A percentile compares a stretch with the other conserved stretches of the same genome.
phyloP scores from a whole-genome alignment of 75 land plant species.

The Selaginella moellendorffii region DNA sequence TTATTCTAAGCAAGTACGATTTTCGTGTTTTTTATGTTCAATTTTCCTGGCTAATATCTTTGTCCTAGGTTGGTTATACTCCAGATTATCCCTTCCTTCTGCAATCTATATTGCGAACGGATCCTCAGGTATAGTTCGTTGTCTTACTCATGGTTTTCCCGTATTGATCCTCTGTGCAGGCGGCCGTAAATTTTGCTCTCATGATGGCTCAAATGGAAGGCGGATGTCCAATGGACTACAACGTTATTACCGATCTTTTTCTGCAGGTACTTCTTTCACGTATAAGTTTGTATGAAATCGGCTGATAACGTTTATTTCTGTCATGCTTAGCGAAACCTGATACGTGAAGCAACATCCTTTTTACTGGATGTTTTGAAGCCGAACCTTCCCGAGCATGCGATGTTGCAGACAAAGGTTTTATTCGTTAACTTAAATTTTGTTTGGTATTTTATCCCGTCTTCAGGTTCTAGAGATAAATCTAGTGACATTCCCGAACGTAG shows the following conservation, averaged over 20 bases:
- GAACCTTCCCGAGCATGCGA: slow-evolving; percentile 84
- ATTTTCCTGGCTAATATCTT: background rate
- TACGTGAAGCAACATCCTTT: slow-evolving; percentile 92
- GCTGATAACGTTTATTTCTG: background rate
- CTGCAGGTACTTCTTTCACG: slow-evolving; percentile 54
- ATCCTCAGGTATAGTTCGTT: slow-evolving; percentile 62
- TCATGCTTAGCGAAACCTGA: slow-evolving; percentile 68
- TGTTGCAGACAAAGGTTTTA: slow-evolving; percentile 79
- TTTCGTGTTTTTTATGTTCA: background rate
- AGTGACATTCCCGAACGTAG: slow-evolving; percentile 95
- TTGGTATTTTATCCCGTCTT: background rate
- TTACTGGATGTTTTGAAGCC: slow-evolving; percentile 95
- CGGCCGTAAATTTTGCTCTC: slow-evolving; percentile 93
- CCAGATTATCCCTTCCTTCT: slow-evolving; percentile 92
- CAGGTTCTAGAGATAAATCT: slow-evolving; percentile 92
- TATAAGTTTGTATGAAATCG: background rate
- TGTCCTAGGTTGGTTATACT: slow-evolving; percentile 77
- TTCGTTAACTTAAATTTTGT: background rate
- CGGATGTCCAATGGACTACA: slow-evolving; percentile 94
- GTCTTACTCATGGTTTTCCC: background rate
- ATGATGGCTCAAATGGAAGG: slow-evolving; percentile 99
- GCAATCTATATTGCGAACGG: slow-evolving; percentile 81
- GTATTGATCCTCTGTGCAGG: slow-evolving; percentile 31
- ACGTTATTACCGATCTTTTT: slow-evolving; percentile 87
- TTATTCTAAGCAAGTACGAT: slow-evolving; percentile 92